phyloP scores from a whole-genome alignment of 1,284 basidiomycete genomes.

The Cutaneotrichosporon sp. region DNA sequence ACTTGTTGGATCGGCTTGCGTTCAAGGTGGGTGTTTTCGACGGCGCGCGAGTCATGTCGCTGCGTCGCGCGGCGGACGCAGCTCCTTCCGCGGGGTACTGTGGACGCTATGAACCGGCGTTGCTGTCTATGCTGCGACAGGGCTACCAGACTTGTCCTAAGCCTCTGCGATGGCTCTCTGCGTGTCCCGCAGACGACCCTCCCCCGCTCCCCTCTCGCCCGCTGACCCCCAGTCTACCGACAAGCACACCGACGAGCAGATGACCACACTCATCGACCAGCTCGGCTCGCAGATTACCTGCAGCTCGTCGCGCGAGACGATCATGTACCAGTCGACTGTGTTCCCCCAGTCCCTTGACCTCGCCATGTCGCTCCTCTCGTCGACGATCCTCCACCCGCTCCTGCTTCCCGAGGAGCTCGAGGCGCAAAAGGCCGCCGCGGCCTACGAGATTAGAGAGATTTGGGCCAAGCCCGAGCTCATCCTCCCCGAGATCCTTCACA shows the following conservation, averaged over 20 bases:
- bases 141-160: too few relatives aligned
- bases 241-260: conserved; percentile 63
- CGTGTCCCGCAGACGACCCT: too few relatives aligned
- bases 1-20: conserved; percentile 92
- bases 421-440: conserved; percentile 80
- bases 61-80: too few relatives aligned
- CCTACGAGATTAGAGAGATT: conserved; percentile 92
- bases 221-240: conserved; percentile 55
- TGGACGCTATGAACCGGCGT: too few relatives aligned
- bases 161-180: too few relatives aligned
- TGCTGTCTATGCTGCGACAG: too few relatives aligned
- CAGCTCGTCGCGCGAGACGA: conserved; percentile 87
- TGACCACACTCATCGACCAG: conserved; percentile 78
- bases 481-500: conserved; percentile 88
- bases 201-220: too few relatives aligned
- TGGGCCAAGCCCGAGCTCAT: conserved; percentile 89
- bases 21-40: conserved; percentile 92
- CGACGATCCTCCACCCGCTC: conserved; percentile 80
- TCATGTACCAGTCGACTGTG: conserved; percentile 98
- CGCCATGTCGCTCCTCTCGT: conserved; percentile 84
- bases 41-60: too few relatives aligned
- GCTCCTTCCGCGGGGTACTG: too few relatives aligned
- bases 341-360: conserved; percentile 80
- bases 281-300: conserved; percentile 92
- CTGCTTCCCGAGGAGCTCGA: conserved; percentile 79